phyloP scores from a whole-genome alignment of 352 stramenopile genomes.

The Blastocystis sp. region DNA sequence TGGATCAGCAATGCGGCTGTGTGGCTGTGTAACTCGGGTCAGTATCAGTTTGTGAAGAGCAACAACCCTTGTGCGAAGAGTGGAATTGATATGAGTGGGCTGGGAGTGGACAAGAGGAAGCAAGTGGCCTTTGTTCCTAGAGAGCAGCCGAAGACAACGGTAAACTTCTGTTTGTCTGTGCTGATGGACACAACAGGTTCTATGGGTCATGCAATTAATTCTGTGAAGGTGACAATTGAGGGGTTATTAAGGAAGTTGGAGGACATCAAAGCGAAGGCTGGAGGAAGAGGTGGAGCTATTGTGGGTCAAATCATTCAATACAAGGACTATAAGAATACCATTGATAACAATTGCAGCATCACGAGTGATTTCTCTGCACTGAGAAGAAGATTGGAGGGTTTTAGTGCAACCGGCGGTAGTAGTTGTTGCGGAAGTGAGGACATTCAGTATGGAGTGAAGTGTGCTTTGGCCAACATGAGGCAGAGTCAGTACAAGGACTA shows the following conservation, averaged over 20 bases:
- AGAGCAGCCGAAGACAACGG: background rate
- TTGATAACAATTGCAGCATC: background rate
- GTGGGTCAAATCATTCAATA: slow-evolving; percentile 16
- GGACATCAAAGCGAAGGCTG: background rate
- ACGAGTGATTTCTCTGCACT: slow-evolving; percentile 19
- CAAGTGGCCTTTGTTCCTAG: background rate
- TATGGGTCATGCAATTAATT: background rate
- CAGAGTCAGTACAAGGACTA: background rate
- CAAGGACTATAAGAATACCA: background rate
- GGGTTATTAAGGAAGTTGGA: background rate
- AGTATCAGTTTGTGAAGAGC: background rate
- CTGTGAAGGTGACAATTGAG: background rate
- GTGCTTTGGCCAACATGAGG: slow-evolving; percentile 8
- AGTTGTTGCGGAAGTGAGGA: background rate
- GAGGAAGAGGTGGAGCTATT: background rate
- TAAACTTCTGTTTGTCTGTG: slow-evolving; percentile 27
- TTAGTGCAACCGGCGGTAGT: background rate
- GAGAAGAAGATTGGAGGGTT: background rate
- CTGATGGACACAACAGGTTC: slow-evolving; percentile 1
- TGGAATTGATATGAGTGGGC: slow-evolving; percentile 4
- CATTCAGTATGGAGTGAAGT: background rate
- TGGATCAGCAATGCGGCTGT: slow-evolving; percentile 41
- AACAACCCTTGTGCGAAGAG: background rate
- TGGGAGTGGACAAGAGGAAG: background rate
- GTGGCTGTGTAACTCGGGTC: background rate